These are phyloP conservation scores for Letharia columbiana DNA, from an alignment of 495 filamentous ascomycete species.

Conservation along the genomic window DNA sequence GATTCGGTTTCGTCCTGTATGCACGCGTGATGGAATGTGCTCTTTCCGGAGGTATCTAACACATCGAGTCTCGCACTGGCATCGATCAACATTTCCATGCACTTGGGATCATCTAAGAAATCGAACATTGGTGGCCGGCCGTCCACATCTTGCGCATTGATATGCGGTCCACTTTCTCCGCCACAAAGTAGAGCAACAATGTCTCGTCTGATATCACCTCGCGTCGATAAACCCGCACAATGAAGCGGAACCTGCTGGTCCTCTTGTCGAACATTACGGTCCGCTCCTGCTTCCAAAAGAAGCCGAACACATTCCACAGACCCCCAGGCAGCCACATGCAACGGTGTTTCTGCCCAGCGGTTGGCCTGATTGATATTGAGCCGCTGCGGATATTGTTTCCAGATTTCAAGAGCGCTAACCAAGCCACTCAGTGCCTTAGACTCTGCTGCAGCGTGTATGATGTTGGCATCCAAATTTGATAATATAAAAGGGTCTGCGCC, in stretches of 20 bases:
- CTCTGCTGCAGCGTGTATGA: conserved; percentile 18
- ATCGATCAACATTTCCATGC: conserved; percentile 10
- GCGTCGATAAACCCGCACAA: conserved; percentile 14
- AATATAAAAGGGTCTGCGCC: conserved; percentile 18
- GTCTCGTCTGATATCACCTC: conserved; percentile 9
- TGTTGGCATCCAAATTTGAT: conserved; percentile 18
- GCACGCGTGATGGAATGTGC: conserved; percentile 17
- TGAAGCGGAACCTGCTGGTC: conserved; percentile 17
- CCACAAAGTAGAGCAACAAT: conserved; percentile 9
- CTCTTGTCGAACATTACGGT: conserved; percentile 15
- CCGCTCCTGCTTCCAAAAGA: conserved; percentile 14
- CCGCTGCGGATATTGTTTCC: conserved; percentile 12
- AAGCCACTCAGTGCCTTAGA: conserved; percentile 11
- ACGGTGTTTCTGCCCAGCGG: conserved; percentile 16
- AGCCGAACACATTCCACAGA: conserved; percentile 6
- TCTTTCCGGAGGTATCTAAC: conserved; percentile 10
- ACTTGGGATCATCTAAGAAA: conserved; percentile 18
- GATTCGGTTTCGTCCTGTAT: conserved; percentile 14
- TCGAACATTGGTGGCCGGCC: conserved; percentile 17
- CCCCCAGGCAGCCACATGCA: conserved; percentile 18
- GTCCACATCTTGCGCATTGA: conserved; percentile 15
- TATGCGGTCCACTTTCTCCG: background rate
- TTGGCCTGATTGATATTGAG: conserved; percentile 18
- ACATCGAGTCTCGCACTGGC: conserved; percentile 12
- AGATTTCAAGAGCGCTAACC: conserved; percentile 12